Percentiles rank a stretch among this genome's conserved stretches.
Conservation (phyloP, 2,329 filamentous ascomycete species). For the Alternaria panax region DNA sequence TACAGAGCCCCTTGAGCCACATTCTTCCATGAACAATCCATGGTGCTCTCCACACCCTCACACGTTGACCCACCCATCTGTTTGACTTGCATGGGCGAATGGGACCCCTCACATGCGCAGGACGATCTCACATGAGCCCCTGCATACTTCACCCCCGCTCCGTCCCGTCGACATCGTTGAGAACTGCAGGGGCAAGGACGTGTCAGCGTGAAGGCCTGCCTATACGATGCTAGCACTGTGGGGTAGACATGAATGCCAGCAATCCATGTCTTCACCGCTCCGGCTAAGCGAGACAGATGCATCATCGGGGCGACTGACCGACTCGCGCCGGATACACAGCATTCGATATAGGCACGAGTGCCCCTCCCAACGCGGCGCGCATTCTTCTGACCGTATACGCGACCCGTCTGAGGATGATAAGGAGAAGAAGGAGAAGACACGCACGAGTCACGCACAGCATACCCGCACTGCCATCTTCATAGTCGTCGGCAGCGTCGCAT, state of each 20-base stretch:
- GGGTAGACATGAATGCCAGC: slow-evolving; percentile 18
- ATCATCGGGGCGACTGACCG: slow-evolving; percentile 6
- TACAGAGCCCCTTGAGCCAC: slow-evolving; percentile 1
- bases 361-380: slow-evolving; percentile 1
- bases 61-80: background rate
- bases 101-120: slow-evolving; percentile 8
- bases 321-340: slow-evolving; percentile 4
- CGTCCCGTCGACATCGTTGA: slow-evolving; percentile 6
- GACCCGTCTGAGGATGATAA: background rate
- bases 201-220: slow-evolving; percentile 12
- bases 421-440: background rate
- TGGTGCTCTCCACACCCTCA: background rate
- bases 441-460: background rate
- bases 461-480: background rate
- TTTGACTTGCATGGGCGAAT: background rate
- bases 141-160: slow-evolving; percentile 13
- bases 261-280: slow-evolving; percentile 28
- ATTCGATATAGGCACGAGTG: slow-evolving; percentile 5
- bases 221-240: slow-evolving; percentile 14
- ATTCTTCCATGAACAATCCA: background rate
- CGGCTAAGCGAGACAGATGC: slow-evolving; percentile 21
- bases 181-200: slow-evolving; percentile 15
- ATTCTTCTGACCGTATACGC: slow-evolving; percentile 1
- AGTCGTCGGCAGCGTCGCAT: background rate
- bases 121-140: slow-evolving; percentile 15